Conservation (phyloP, 441 rosid species). For the Populus trichocarpa region DNA sequence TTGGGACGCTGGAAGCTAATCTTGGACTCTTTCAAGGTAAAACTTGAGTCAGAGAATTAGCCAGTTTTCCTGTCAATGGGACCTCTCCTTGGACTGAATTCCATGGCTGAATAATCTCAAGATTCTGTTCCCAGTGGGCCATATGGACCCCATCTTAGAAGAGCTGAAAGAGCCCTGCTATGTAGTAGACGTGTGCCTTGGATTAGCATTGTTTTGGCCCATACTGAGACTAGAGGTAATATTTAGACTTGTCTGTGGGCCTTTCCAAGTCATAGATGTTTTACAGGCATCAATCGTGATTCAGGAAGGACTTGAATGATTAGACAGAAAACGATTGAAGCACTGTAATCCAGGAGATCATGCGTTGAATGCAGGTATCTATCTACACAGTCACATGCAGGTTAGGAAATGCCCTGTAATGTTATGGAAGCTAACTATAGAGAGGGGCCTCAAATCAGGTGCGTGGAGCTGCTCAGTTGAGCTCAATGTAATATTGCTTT, state of each 20-base stretch:
- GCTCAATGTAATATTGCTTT: not conserved
- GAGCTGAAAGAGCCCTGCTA: not conserved
- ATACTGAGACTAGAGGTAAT: not conserved
- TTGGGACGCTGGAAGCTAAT: not conserved
- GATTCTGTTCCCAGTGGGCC: not conserved
- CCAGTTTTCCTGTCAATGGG: conserved; percentile 16
- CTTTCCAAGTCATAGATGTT: not conserved
- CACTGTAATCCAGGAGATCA: not conserved
- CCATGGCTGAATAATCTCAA: conserved; percentile 5
- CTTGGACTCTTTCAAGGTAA: conserved; percentile 10
- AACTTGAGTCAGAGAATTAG: conserved; percentile 2
- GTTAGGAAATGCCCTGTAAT: no score
- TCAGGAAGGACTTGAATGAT: not conserved
- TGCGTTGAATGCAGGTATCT: not conserved
- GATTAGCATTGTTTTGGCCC: not conserved
- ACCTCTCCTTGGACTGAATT: conserved; percentile 19
- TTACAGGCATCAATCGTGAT: not conserved
- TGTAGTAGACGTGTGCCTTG: not conserved
- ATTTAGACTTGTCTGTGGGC: not conserved
- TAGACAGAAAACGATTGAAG: not conserved
- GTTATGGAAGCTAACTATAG: not conserved
- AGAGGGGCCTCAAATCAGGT: not conserved
- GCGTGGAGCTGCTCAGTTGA: not conserved
- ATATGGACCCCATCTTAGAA: not conserved
- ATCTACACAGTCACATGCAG: no score